Conservation (phyloP, 306 rosid species). For the Pterocarpus macrocarpus region DNA sequence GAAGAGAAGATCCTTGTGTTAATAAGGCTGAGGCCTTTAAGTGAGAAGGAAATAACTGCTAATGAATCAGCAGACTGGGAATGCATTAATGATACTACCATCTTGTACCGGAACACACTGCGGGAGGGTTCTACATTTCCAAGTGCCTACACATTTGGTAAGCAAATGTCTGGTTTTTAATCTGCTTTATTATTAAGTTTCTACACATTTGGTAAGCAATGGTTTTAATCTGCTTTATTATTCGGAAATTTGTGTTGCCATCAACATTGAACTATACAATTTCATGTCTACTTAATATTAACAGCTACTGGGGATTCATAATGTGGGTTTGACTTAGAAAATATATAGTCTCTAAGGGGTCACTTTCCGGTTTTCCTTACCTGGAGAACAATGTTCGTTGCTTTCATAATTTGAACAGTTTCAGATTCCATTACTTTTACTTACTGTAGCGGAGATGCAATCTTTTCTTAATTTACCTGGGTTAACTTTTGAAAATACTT, state of each 20-base stretch:
- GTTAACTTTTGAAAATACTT: not conserved
- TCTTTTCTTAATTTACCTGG: constrained; percentile 16
- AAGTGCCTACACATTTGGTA: constrained; percentile 94
- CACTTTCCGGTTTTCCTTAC: not conserved
- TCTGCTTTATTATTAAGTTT: constrained; percentile 51
- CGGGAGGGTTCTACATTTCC: constrained; percentile 99
- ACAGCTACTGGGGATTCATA: constrained; percentile 25
- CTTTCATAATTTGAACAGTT: constrained; percentile 15
- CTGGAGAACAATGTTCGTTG: constrained; percentile 23
- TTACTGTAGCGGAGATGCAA: not conserved
- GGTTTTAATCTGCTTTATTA: constrained; percentile 33
- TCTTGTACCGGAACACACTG: constrained; percentile 88
- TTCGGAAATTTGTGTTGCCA: constrained; percentile 32
- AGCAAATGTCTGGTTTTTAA: constrained; percentile 35
- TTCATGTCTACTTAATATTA: constrained; percentile 12
- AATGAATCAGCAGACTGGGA: constrained; percentile 96
- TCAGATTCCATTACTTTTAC: constrained; percentile 21
- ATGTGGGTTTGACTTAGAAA: constrained; percentile 24
- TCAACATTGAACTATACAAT: constrained; percentile 12
- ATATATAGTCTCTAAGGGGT: constrained; percentile 13
- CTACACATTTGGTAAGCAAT: constrained; percentile 73
- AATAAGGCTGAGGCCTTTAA: constrained; percentile 91
- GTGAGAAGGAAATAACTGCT: constrained; percentile 73
- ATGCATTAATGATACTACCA: constrained; percentile 91
- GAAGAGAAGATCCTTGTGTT: constrained; percentile 97